These are phyloP conservation scores for Zygotorulaspora sp. DNA, from an alignment of 805 yeast species.

Conservation along the genomic window DNA sequence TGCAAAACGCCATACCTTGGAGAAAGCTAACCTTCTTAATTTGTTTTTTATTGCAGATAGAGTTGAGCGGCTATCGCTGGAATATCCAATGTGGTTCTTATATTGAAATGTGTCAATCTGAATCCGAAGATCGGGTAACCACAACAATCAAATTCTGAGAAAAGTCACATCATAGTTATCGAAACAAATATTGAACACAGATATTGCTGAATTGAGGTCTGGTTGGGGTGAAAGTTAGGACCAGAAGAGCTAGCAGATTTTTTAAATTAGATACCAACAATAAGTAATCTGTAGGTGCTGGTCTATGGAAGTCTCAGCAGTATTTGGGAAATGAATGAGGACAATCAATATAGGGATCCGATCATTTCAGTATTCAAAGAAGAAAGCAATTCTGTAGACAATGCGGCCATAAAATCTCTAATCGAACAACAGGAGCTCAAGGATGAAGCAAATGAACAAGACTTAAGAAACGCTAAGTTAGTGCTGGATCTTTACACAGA, in stretches of 20 bases:
- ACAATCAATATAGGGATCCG: conserved; percentile 10
- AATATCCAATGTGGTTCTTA: background rate
- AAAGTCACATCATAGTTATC: background rate
- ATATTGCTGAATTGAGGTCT: too few species aligned
- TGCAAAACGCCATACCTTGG: too few species aligned
- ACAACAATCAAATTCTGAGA: too few species aligned
- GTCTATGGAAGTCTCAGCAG: background rate
- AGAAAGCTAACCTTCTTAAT: too few species aligned
- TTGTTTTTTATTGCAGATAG: too few species aligned
- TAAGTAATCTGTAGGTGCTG: too few species aligned
- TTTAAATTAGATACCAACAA: too few species aligned
- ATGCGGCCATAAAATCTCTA: conserved; percentile 8
- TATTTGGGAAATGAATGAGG: conserved; percentile 5
- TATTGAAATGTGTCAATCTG: background rate
- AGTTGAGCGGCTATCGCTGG: background rate
- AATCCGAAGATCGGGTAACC: background rate
- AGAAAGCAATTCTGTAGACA: conserved; percentile 4
- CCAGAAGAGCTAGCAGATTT: too few species aligned
- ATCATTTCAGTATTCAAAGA: conserved; percentile 13
- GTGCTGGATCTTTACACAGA: conserved; percentile 29
- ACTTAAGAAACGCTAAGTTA: conserved; percentile 25
- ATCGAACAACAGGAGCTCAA: conserved; percentile 11
- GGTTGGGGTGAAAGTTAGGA: too few species aligned
- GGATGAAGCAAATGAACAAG: conserved; percentile 6
- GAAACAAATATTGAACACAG: too few species aligned